Percentiles rank a stretch among this genome's conserved stretches.
Conservation (phyloP, 345 rosid species). For the Cochlearia excelsa region DNA sequence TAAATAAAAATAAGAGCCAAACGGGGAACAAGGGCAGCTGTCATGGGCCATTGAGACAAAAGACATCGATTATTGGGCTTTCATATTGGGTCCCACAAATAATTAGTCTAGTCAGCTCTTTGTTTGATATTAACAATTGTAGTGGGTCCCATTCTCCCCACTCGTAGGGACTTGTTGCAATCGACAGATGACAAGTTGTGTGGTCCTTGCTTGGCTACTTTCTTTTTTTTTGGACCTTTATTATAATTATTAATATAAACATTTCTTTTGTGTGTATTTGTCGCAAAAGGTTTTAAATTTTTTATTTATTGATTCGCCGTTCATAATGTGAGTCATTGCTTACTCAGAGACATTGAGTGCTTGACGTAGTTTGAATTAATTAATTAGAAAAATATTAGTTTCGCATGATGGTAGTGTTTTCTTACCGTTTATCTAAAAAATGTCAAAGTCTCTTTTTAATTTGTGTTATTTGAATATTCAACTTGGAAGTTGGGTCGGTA, state of each 20-base stretch:
- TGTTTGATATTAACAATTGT: slow-evolving; percentile 28
- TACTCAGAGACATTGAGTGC: slow-evolving; percentile 21
- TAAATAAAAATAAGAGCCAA: slow-evolving; percentile 4
- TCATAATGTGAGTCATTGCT: slow-evolving; percentile 34
- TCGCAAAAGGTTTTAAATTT: neutral
- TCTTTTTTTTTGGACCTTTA: slow-evolving; percentile 30
- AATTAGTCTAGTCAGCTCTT: slow-evolving; percentile 44
- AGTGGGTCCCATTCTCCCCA: slow-evolving; percentile 20
- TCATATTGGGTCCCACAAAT: slow-evolving; percentile 35
- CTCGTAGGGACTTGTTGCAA: slow-evolving; percentile 26
- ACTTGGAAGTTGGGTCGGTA: no score
- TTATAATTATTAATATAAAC: slow-evolving; percentile 15
- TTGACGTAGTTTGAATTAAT: slow-evolving; percentile 22
- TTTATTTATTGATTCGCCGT: slow-evolving; percentile 20
- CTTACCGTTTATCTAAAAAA: slow-evolving; percentile 4
- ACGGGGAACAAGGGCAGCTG: slow-evolving; percentile 37
- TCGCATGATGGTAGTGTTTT: slow-evolving; percentile 6
- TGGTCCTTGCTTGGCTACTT: slow-evolving; percentile 19
- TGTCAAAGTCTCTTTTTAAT: neutral
- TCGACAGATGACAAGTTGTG: slow-evolving; percentile 37
- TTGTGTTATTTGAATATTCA: neutral
- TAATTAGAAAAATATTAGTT: neutral
- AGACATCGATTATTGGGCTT: slow-evolving; percentile 41
- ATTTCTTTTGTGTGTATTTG: slow-evolving; percentile 5
- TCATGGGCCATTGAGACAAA: slow-evolving; percentile 48